Base-by-base conservation (phyloP, 306 rosid species). In the Lupinus albus region DNA sequence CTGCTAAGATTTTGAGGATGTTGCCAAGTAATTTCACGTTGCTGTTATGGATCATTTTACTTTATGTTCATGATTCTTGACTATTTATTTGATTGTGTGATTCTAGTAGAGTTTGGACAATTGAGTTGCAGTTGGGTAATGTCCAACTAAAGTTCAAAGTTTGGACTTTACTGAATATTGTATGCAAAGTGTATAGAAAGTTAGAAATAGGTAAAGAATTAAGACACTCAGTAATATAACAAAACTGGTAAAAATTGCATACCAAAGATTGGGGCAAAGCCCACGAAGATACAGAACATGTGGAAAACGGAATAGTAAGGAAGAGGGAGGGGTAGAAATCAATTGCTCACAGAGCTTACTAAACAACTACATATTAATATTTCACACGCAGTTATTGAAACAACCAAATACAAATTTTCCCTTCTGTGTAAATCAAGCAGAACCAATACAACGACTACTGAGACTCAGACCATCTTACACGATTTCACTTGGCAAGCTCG, bases 401-500 rank as follows among this genome's bases (percentile, higher is more conserved):
- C 49, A 82, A 79, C 71, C 74, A 79, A 72, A 58, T 21, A 67
- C 58, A 67, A 68, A 72, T 48, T 8, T 52, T 62, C 12, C 28
- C 35, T 44, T 35, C 10, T 8, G 48, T 10, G 11, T 62, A 62
- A 67, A 60, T 28, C 74, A 71, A 62, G 20, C 59, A 65, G 70
- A 69, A 61, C 36, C 76, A 53, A 25, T 38, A 5, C 8, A 57
- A 74, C 8, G 61, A 74, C 8, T 45, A 11, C 10, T 2, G 18
- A 7, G 30, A 76, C 39, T 72, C 75, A 1, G n/a, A 47, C 55
- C 13, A 51, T 58, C 64, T 67, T 64, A 61, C 53, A 41, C 32
- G 60, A 32, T 32, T 88, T 88, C 92, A 88, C 79, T 91, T 84
- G 44, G 91, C 95, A 38, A 91, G 92, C 76, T 83, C 81, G 53